Evolutionary conservation across 192 early-diverging fungal species (phyloP).

Genomic region (Rhizoclosmatium globosum): DNA sequence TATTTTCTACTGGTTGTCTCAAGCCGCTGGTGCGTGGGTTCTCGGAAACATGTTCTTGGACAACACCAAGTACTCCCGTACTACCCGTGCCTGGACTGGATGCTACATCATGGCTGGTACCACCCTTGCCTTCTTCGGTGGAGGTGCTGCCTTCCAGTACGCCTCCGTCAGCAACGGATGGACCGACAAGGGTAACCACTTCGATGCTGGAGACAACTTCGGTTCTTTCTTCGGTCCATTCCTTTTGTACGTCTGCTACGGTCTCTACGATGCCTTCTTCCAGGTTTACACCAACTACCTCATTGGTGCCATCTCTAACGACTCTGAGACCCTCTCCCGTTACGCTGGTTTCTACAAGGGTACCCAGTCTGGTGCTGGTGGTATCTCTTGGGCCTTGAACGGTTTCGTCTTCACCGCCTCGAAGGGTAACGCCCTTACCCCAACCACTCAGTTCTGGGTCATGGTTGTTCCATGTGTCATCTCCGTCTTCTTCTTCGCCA

Average conservation of each 20-base stretch:
- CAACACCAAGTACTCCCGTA: slow-evolving; percentile 55
- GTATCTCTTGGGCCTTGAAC: slow-evolving; percentile 24
- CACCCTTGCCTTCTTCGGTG: slow-evolving; percentile 10
- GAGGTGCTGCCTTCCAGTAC: slow-evolving; percentile 24
- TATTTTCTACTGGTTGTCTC: slow-evolving; percentile 3
- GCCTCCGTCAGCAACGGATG: slow-evolving; percentile 59
- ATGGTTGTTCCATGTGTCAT: slow-evolving; percentile 20
- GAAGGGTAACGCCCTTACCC: slow-evolving; percentile 1
- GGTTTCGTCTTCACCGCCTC: slow-evolving; percentile 12
- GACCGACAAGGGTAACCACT: slow-evolving; percentile 40
- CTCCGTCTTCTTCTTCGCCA: neutral
- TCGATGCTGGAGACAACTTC: slow-evolving; percentile 27
- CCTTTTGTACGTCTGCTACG: slow-evolving; percentile 78
- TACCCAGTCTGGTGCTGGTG: slow-evolving; percentile 81
- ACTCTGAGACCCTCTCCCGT: slow-evolving; percentile 59
- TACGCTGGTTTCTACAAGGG: slow-evolving; percentile 88
- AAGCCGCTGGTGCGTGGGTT: neutral
- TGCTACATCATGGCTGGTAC: slow-evolving; percentile 52
- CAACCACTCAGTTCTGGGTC: slow-evolving; percentile 16
- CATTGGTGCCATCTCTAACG: slow-evolving; percentile 84
- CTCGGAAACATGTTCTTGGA: neutral
- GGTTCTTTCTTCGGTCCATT: slow-evolving; percentile 62
- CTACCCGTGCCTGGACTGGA: slow-evolving; percentile 62
- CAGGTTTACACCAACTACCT: slow-evolving; percentile 86
- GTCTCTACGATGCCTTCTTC: slow-evolving; percentile 81